A percentile compares a stretch with the other conserved stretches of the same genome.
Conservation (phyloP, 805 yeast species). For the Priceomyces fermenticarens region DNA sequence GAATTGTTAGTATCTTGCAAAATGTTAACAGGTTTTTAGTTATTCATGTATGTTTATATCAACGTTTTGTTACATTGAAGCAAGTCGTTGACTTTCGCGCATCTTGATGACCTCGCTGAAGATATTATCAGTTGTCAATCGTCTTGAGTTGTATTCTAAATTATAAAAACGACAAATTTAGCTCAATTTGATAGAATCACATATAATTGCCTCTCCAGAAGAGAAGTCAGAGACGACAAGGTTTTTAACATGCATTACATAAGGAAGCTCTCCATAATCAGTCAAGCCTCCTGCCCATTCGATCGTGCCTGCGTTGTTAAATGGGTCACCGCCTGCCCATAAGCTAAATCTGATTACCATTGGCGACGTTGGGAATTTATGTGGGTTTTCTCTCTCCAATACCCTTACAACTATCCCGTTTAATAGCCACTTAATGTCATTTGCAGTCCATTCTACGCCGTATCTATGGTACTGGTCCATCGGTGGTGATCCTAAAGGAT, state of each 20-base stretch:
- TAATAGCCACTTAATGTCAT: conserved; percentile 25
- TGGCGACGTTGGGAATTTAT: conserved; percentile 36
- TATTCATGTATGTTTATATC: too few relatives aligned
- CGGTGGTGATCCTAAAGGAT: conserved; percentile 22
- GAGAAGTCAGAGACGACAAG: conserved; percentile 25
- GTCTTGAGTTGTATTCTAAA: too few relatives aligned
- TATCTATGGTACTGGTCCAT: conserved; percentile 22
- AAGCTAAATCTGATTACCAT: conserved; percentile 33
- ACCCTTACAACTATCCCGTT: conserved; percentile 26
- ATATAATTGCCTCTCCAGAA: conserved; percentile 24
- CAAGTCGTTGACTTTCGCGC: too few relatives aligned
- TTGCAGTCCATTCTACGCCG: conserved; percentile 37
- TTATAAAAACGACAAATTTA: too few relatives aligned
- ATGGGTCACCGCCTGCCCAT: conserved; percentile 43
- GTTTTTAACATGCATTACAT: conserved; percentile 25
- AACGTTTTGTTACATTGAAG: too few relatives aligned
- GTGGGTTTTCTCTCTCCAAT: conserved; percentile 14
- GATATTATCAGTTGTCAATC: too few relatives aligned
- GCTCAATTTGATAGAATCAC: conserved; percentile 10
- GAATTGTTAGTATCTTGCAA: too few relatives aligned
- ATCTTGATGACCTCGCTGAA: too few relatives aligned
- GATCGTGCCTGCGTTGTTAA: conserved; percentile 33
- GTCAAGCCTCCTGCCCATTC: conserved; percentile 41
- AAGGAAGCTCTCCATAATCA: conserved; percentile 29
- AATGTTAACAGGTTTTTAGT: too few relatives aligned